Base-by-base conservation (phyloP, 1,139 yeast genomes). In the Candida frijolesensis region DNA sequence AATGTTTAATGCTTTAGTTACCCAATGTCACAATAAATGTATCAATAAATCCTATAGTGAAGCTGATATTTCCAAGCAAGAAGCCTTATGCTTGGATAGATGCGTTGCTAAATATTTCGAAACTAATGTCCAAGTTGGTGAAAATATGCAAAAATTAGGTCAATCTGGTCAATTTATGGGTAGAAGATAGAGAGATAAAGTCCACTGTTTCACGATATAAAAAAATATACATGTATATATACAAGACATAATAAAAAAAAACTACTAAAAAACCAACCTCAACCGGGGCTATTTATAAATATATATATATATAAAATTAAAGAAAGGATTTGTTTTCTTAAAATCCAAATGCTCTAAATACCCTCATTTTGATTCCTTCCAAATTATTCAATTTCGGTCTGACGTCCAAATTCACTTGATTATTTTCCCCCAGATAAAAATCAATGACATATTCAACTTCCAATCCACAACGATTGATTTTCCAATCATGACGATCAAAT, bases 41-140 rank as follows among this genome's bases (percentile, higher is more conserved):
- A 88, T 94, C 67, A 75, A 74, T 64, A 74, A 72, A 58, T 54
- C 68, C 19, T 92, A 92, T 76, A 65, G 70, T 52, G 95, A 89
- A 53, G 88, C 94, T 50, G 95, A 87, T 33, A 78, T 94, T 58
- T 81, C 80, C 73, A 90, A 89, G 77, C 85, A 80, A 63, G 99
- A 94, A 74, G 84, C 94, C 44, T 79, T 89, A 51, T 94, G 99
- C 71, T 80, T 95, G 60, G 99, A 94, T 75, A 86, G 99, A 79
- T 94, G 99, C 76, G 99, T 94, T 56, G 84, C 96, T 63, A 94
- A 94, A 73, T 94, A 94, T 74, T 95, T 95, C 62, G 97, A 91
- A 63, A 91, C 96, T 59, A 94, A 94, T 70, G 95, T 90, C 58
- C 89, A 91, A 75, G 97, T 95, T 57, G 98, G 98, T 60, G 98